These are phyloP conservation scores for Stagonosporopsis chrysanthemi DNA, from an alignment of 2,329 filamentous ascomycete species.

Conservation along the genomic window DNA sequence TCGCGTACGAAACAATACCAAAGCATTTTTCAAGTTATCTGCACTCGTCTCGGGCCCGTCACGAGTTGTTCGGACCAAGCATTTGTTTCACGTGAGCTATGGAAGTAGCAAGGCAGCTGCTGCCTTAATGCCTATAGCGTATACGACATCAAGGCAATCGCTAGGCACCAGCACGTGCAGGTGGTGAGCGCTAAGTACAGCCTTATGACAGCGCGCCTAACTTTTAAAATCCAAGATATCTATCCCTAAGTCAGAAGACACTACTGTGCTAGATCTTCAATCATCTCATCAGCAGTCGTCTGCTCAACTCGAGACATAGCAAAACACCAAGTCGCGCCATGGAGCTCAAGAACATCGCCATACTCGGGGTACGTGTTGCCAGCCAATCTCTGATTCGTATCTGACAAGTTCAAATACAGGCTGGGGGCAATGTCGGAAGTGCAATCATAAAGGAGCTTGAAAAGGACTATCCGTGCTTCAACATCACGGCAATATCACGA, in stretches of 20 bases:
- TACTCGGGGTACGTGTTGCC: constrained; percentile 42
- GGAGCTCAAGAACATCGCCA: constrained; percentile 46
- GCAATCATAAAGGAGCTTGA: constrained; percentile 41
- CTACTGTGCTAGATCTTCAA: neutral
- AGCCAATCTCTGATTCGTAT: neutral
- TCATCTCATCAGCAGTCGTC: neutral
- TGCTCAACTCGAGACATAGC: neutral
- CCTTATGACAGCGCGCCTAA: neutral
- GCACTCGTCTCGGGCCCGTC: neutral
- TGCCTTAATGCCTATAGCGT: constrained; percentile 1
- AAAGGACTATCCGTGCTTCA: constrained; percentile 27
- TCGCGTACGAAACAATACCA: neutral
- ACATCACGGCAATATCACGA: constrained; percentile 43
- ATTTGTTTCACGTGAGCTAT: neutral
- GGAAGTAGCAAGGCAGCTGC: neutral
- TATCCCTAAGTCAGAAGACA: neutral
- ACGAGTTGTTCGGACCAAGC: neutral
- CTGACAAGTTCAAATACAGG: constrained; percentile 24
- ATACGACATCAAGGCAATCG: neutral
- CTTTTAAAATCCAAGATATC: neutral
- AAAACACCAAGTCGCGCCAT: constrained; percentile 20
- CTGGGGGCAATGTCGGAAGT: constrained; percentile 44
- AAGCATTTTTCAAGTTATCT: neutral
- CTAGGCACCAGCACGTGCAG: constrained; percentile 4
- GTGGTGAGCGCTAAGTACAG: neutral